These are phyloP conservation scores for Aegilops speltoides DNA, from an alignment of 176 grass and related monocot species.

Conservation along the genomic window DNA sequence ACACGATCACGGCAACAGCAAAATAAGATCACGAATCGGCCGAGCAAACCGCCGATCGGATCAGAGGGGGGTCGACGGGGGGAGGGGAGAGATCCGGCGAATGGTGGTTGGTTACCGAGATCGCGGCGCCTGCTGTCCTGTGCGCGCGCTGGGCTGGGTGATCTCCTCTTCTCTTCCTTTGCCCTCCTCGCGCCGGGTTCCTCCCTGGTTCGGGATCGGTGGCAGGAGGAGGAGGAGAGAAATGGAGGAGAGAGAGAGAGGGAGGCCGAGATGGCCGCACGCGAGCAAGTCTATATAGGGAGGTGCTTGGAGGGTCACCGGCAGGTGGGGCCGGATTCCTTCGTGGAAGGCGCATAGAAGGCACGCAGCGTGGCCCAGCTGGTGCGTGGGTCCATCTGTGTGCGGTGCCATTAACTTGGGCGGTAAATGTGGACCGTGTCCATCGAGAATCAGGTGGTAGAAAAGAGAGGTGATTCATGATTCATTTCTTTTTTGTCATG, in stretches of 20 bases:
- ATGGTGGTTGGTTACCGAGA: constrained; percentile 35
- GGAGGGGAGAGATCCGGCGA: not conserved
- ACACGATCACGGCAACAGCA: not conserved
- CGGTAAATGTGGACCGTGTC: too few relatives aligned
- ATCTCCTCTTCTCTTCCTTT: constrained; percentile 26
- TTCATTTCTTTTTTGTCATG: too few relatives aligned
- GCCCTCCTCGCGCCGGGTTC: constrained; percentile 21
- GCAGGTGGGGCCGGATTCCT: constrained; percentile 19
- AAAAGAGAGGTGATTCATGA: too few relatives aligned
- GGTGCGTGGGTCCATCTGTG: not conserved
- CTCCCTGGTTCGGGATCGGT: constrained; percentile 2
- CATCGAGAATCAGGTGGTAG: too few relatives aligned
- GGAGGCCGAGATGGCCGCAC: not conserved
- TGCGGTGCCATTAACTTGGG: too few relatives aligned
- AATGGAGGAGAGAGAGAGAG: constrained; percentile 12
- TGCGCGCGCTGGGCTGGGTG: not conserved
- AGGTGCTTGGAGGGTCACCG: not conserved
- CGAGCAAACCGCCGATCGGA: not conserved
- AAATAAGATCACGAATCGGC: not conserved
- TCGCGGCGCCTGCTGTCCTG: not conserved
- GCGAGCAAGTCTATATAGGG: not conserved
- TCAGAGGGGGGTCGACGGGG: not conserved
- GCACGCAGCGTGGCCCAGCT: not conserved
- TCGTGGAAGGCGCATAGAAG: not conserved
- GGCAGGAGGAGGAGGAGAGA: constrained; percentile 12